Evolutionary conservation across 2,329 filamentous ascomycete species (phyloP).

Genomic region (Hymenoscyphus linearis): DNA sequence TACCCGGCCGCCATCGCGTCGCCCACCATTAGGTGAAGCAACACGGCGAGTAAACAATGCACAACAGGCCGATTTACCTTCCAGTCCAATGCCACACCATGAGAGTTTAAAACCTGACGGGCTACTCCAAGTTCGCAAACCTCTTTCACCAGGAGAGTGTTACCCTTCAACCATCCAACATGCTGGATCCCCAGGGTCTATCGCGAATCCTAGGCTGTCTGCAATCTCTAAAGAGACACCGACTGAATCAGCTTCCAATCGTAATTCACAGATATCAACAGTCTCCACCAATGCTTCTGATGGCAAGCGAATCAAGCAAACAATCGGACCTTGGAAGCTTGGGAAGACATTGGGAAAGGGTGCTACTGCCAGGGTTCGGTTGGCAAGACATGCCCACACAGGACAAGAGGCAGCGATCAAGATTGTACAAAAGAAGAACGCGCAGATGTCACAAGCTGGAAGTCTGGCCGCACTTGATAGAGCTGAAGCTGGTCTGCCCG

Average conservation of each 20-base stretch:
- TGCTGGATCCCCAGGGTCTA: slow-evolving; percentile 26
- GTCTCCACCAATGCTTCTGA: slow-evolving; percentile 34
- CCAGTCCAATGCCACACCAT: slow-evolving; percentile 21
- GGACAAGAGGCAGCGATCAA: slow-evolving; percentile 86
- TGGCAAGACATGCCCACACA: slow-evolving; percentile 75
- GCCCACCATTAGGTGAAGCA: slow-evolving; percentile 31
- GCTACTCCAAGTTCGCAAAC: slow-evolving; percentile 16
- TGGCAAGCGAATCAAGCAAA: slow-evolving; percentile 48
- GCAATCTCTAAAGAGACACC: slow-evolving; percentile 32
- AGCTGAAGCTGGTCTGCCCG: slow-evolving; percentile 55
- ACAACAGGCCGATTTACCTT: slow-evolving; percentile 11
- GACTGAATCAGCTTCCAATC: slow-evolving; percentile 28
- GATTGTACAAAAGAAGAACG: slow-evolving; percentile 82
- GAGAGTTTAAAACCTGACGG: slow-evolving; percentile 23
- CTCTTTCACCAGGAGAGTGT: slow-evolving; percentile 9
- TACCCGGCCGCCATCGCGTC: slow-evolving; percentile 27
- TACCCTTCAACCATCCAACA: slow-evolving; percentile 10
- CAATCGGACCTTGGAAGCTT: slow-evolving; percentile 90
- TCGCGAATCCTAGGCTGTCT: slow-evolving; percentile 32
- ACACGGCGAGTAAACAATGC: slow-evolving; percentile 30
- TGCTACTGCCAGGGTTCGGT: slow-evolving; percentile 79
- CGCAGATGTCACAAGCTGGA: slow-evolving; percentile 74
- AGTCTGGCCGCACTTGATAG: slow-evolving; percentile 80
- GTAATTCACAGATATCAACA: slow-evolving; percentile 37
- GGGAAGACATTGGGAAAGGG: slow-evolving; percentile 86